Evolutionary conservation across 1,284 basidiomycete species (phyloP), one percentile per base, ranked within the genome.

Genomic region (Pseudomicrostroma phylloplanum): DNA sequence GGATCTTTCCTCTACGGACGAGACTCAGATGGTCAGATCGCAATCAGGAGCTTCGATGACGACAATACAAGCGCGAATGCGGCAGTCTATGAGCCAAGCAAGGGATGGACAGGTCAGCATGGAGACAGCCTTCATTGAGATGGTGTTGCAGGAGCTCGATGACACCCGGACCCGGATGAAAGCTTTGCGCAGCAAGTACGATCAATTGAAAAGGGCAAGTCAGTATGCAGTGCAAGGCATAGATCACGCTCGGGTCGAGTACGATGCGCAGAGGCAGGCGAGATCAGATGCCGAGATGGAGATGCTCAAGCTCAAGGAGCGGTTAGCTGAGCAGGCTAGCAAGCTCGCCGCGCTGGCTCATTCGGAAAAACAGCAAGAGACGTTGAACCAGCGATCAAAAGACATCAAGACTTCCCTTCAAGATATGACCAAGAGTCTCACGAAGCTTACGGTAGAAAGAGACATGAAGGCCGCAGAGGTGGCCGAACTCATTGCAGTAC

Each of bases 391-490:
- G 67, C 80, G 90, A 56, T 88, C 88, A 6, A 86, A 88, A 67
- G 89, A 96, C 70, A 83, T 96, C 19, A 85, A 85, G 63, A 85
- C 86, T 61, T 89, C 84, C 69, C 82, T 98, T 55, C 85, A 86
- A 56, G 87, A 84, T 2, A 84, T 97, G 64, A 91, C 94, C 81
- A 85, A 86, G 60, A 89, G 96, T 75, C 82, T 97, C 21, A 91
- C 91, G 19, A 89, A 89, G 71, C 82, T 98, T 60, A 88, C 86
- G 72, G 89, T 88, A 0, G 90, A 97, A 80, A 85, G 94, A 23
- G 94, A 97, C 73, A 85, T 97, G 81, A 86, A 89, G 9, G 81
- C 96, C 60, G 92, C 92, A 1, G 94, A 98, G 78, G 87, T 96
- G 21, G 92, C 94, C 74, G 91, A 96, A 80, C 83, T 98, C 23